Evolutionary conservation across 305 asterid species (phyloP), one percentile per base, ranked within the genome.

Genomic region (Fraxinus albicans): DNA sequence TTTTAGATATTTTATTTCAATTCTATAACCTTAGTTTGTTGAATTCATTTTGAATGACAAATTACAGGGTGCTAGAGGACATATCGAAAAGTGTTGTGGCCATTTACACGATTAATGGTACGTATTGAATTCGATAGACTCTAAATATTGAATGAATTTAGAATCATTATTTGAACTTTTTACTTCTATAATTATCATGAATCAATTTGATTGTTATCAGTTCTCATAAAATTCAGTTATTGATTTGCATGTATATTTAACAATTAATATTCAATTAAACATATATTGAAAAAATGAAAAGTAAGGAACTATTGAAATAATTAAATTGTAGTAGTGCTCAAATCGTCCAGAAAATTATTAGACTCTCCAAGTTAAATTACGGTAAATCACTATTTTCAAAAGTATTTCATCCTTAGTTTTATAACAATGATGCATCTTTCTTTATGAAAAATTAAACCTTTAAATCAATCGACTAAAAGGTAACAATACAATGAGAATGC

Each of bases 11-110:
- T 21, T 65, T 65, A 25, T 19, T 65, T 65, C 10, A 8, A 65
- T 25, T 65, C 2, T 50, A 50, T 50, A 15, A 50, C 19, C 15
- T 65, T 65, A 8, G 34, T 10, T 23, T 1, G 3, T 44, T 10
- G 70, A 19, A 58, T 19, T 58, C 29, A 58, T n/a, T 19, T 58
- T 58, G 9, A 25, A 58, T 19, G 29, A 60, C 33, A 9, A 65
- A 65, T 65, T 65, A 25, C 72, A 93, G 97, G 85, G 96, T 91
- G 80, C 80, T 92, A 0, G 86, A 91, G 73, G 89, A 90, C 84
- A 67, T 92, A 69, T 90, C 93, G 1, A 74, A 77, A 38, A 92
- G 85, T 55, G 69, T 93, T 2, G 81, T 91, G 23, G 97, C 93
- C 7, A 74, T 93, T 29, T 73, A 87, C 21, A 89, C 94, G 0